Evolutionary conservation across 179 eudicot species (phyloP).

Genomic region (Patellifolia procumbens): DNA sequence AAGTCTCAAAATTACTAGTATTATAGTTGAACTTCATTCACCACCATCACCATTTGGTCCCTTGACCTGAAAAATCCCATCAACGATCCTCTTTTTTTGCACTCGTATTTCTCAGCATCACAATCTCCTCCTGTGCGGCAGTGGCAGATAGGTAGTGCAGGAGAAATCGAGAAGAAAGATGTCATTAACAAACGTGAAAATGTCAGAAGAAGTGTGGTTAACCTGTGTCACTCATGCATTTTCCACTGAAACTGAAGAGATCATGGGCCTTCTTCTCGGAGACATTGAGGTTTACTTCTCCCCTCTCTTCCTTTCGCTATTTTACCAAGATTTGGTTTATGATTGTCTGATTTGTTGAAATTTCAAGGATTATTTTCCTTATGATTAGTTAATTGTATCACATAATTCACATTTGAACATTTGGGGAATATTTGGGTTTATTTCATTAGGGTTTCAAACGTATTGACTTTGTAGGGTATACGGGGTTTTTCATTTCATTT

Average conservation of each 20-base stretch:
- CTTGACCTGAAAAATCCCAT: too few species aligned
- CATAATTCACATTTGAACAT: not conserved
- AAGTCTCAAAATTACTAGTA: too few species aligned
- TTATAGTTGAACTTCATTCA: too few species aligned
- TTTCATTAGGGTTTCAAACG: not conserved
- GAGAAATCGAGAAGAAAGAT: slow-evolving; percentile 28
- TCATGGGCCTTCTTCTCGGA: slow-evolving; percentile 98
- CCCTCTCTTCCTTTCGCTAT: not conserved
- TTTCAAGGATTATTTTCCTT: not conserved
- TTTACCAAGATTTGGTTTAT: slow-evolving; percentile 8
- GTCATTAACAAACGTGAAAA: slow-evolving; percentile 79
- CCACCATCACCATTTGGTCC: too few species aligned
- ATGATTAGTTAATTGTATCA: not conserved
- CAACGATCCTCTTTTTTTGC: too few species aligned
- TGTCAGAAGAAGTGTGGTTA: slow-evolving; percentile 94
- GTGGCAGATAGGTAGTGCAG: not conserved
- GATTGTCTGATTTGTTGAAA: slow-evolving; percentile 9
- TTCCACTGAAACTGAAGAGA: slow-evolving; percentile 95
- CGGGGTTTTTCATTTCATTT: not conserved
- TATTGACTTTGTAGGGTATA: not conserved
- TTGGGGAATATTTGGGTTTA: not conserved
- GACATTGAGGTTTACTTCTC: slow-evolving; percentile 68
- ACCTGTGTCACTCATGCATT: slow-evolving; percentile 90
- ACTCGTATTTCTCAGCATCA: too few species aligned
- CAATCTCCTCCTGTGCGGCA: too few species aligned